Percentiles rank a stretch among this genome's conserved stretches.
These are phyloP conservation scores for Suillus cothurnatus DNA, from an alignment of 768 basidiomycete species.

Conservation along the genomic window DNA sequence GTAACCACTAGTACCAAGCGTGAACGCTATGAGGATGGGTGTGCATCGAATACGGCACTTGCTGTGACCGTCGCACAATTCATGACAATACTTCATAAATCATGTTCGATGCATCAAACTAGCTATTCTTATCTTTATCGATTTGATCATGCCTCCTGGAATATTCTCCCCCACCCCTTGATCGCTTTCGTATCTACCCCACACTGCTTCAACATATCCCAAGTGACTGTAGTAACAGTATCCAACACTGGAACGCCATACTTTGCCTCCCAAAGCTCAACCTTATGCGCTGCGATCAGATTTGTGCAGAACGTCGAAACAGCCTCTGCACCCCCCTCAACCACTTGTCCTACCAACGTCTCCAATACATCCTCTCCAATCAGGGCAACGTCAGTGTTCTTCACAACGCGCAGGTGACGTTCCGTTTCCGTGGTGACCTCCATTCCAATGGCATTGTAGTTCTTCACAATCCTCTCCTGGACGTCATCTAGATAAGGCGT, in stretches of 20 bases:
- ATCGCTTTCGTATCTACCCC: conserved; percentile 5
- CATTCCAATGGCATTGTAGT: not conserved
- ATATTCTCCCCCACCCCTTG: conserved; percentile 2
- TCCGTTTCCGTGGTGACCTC: not conserved
- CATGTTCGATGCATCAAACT: too few relatives aligned
- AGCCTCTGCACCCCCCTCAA: not conserved
- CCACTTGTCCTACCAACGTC: not conserved
- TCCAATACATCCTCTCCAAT: conserved; percentile 1
- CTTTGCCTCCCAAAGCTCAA: conserved; percentile 1
- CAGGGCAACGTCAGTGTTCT: not conserved
- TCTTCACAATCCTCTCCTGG: conserved; percentile 3
- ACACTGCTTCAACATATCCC: conserved; percentile 6
- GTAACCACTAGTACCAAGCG: too few relatives aligned
- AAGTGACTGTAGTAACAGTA: conserved; percentile 4
- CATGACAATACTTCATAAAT: too few relatives aligned
- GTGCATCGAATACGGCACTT: too few relatives aligned
- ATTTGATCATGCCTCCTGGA: not conserved
- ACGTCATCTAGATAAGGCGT: conserved; percentile 2
- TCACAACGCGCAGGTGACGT: not conserved
- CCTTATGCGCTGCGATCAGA: not conserved
- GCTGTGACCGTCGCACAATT: too few relatives aligned
- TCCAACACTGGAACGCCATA: conserved; percentile 1
- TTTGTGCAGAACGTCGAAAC: conserved; percentile 2
- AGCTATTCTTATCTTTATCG: not conserved
- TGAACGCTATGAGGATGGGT: too few relatives aligned